A percentile compares a stretch with the other conserved stretches of the same genome.
Evolutionary conservation across 495 filamentous ascomycete genomes (phyloP).

Genomic region (Talaromyces borbonicus): DNA sequence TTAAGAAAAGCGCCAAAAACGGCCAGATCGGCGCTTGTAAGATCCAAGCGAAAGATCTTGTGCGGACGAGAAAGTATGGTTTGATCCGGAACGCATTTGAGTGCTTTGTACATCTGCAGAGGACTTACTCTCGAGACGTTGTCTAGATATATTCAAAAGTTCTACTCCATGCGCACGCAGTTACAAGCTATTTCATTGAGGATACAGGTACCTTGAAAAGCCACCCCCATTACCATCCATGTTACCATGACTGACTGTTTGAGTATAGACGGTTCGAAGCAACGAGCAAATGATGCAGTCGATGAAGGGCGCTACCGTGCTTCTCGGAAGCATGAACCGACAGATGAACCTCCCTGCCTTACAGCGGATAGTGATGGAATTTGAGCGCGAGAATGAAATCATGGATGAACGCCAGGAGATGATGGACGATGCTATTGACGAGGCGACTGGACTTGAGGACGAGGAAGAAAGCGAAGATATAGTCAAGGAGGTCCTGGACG

Average conservation of each 20-base stretch:
- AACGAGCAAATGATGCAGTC: conserved; percentile 99
- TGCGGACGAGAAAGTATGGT: conserved; percentile 70
- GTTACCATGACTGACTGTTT: conserved; percentile 7
- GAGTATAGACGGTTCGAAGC: conserved; percentile 72
- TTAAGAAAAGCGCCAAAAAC: conserved; percentile 96
- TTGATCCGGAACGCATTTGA: background rate
- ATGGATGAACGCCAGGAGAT: conserved; percentile 99
- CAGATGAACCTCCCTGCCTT: conserved; percentile 94
- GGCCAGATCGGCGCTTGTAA: conserved; percentile 93
- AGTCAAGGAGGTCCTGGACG: conserved; percentile 89
- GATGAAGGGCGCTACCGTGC: conserved; percentile 93
- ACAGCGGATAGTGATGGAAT: conserved; percentile 97
- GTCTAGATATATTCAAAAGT: conserved; percentile 86
- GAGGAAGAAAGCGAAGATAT: conserved; percentile 91
- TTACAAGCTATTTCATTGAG: conserved; percentile 90
- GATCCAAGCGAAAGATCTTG: conserved; percentile 95
- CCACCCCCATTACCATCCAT: background rate
- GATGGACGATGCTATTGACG: conserved; percentile 99
- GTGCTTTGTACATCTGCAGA: background rate
- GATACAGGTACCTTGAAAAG: conserved; percentile 61
- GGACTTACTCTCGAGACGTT: background rate
- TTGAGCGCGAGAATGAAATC: conserved; percentile 95
- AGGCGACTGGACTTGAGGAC: conserved; percentile 86
- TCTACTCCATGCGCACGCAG: conserved; percentile 95
- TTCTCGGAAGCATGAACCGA: conserved; percentile 91